phyloP scores from a whole-genome alignment of 306 rosid genomes.

The Canavalia gladiata region DNA sequence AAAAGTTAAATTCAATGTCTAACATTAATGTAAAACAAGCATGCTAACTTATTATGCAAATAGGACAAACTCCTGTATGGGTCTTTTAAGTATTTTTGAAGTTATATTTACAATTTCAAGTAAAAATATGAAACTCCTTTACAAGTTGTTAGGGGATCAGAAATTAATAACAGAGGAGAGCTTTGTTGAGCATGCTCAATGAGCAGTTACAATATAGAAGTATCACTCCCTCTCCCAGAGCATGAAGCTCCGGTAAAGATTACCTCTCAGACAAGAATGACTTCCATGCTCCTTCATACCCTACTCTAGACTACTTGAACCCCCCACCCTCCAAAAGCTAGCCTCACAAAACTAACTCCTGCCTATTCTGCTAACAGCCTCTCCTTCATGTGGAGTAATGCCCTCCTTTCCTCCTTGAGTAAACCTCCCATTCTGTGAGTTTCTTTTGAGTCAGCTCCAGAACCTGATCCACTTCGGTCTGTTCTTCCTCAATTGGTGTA shows the following conservation, averaged over 20 bases:
- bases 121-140: background rate
- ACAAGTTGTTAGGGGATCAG: background rate
- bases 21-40: conserved; percentile 41
- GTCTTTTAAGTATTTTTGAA: conserved; percentile 19
- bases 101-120: conserved; percentile 32
- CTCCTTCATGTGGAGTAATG: background rate
- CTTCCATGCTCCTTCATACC: background rate
- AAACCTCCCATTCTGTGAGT: background rate
- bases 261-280: background rate
- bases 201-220: background rate
- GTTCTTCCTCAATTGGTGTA: background rate
- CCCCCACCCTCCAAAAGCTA: background rate
- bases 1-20: conserved; percentile 23
- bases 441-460: background rate
- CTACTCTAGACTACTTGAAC: background rate
- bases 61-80: conserved; percentile 10
- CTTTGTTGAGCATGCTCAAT: background rate
- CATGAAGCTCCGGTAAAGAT: background rate
- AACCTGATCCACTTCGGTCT: background rate
- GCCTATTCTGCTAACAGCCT: background rate
- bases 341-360: background rate
- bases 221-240: conserved; percentile 1
- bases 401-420: background rate
- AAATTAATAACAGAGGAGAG: background rate
- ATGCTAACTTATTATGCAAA: conserved; percentile 14